Base-by-base conservation (phyloP, 225 moss, liverwort and hornwort genomes). In the Antitrichia curtipendula region DNA sequence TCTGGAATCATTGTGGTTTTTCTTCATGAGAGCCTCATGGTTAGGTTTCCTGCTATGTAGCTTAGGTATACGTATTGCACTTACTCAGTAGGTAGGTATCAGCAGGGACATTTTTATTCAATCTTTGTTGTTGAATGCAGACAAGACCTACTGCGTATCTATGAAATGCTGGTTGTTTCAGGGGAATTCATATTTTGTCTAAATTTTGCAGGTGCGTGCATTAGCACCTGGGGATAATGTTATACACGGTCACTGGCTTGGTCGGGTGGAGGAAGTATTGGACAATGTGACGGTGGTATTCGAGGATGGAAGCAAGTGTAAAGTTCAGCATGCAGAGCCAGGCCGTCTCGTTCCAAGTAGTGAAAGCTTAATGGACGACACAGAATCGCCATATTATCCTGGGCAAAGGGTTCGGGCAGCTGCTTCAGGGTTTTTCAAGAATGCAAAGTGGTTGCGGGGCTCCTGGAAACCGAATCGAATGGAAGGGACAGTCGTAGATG, bases 241-340 rank as follows among this genome's bases (percentile, higher is more conserved):
- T 38, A 93, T 97, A 72, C 87, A 86, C 69, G 96, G 94, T 64
- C 92, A 92, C 89, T 99, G 99, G 99, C 93, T 99, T 89, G 99
- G 99, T 77, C 95, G 96, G 52, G 96, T 99, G 89, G 99, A 97
- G 84, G 97, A 97, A 91, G 96, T 99, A 81, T 83, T 92, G 87
- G 99, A 99, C 91, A 94, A 97, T 88, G 99, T 99, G 83, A 97
- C 93, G 24, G 95, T 97, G 76, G 43, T 95, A 83, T 99, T 99
- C 87, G 96, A 96, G 61, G 99, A 99, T 93, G 96, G 96, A 81
- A 90, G 95, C 83, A 99, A 95, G 88, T 99, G 97, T 86, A 96
- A 96, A 91, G 92, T 97, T 25, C 85, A 88, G 32, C 90, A 92
- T 87, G 99, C 96, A 56, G 95, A 96, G 62, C 94, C 96, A 57